Evolutionary conservation across 2,329 filamentous ascomycete species (phyloP).

Genomic region (Cadophora sp.): DNA sequence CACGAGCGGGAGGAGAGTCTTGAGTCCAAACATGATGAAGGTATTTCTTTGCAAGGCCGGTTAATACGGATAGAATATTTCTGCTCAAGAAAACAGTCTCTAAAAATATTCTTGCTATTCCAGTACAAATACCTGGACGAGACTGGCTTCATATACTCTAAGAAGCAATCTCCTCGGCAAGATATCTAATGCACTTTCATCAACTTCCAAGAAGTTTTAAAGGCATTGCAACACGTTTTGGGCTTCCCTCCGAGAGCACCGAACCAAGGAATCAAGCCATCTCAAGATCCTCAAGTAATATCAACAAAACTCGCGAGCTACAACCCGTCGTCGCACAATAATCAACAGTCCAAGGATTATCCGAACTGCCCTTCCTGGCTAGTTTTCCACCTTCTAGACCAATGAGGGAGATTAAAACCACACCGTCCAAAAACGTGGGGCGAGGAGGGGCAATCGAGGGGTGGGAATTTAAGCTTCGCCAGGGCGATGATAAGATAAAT

Average conservation of each 20-base stretch:
- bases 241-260: not conserved
- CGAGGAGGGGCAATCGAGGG: constrained; percentile 5
- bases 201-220: constrained; percentile 4
- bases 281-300: not conserved
- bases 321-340: not conserved
- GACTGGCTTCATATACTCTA: constrained; percentile 12
- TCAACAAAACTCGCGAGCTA: not conserved
- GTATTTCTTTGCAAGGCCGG: not conserved
- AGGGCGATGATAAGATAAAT: constrained; percentile 12
- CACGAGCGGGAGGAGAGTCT: constrained; percentile 31
- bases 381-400: not conserved
- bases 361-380: constrained; percentile 15
- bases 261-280: not conserved
- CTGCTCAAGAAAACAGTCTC: not conserved
- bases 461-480: not conserved
- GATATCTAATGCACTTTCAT: not conserved
- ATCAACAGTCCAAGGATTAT: not conserved
- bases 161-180: not conserved
- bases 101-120: not conserved
- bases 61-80: not conserved
- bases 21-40: constrained; percentile 18
- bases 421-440: constrained; percentile 10
- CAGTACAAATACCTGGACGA: not conserved
- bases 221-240: not conserved
- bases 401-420: not conserved